Evolutionary conservation across 2,329 filamentous ascomycete genomes (phyloP).

Genomic region (Zalaria sp.): DNA sequence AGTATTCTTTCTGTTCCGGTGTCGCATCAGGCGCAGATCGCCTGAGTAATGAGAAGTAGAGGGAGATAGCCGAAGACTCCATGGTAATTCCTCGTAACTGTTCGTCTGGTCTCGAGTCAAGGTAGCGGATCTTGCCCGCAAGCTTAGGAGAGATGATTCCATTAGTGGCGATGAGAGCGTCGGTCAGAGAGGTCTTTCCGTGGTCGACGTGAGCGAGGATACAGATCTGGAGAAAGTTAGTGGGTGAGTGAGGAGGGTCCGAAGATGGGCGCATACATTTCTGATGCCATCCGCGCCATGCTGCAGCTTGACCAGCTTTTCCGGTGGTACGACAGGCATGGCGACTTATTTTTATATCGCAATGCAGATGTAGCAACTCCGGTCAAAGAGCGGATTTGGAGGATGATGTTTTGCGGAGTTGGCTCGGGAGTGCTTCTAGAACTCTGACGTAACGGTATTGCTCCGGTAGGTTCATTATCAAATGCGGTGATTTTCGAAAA

Average conservation of each 20-base stretch:
- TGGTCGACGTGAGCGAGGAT: constrained; percentile 95
- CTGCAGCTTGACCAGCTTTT: constrained; percentile 84
- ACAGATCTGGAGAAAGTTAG: constrained; percentile 43
- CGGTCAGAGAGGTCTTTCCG: constrained; percentile 93
- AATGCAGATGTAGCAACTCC: too few relatives aligned
- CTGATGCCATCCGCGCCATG: constrained; percentile 75
- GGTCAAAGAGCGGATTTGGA: too few relatives aligned
- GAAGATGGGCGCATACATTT: constrained; percentile 47
- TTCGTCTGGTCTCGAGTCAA: constrained; percentile 92
- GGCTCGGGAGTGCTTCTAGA: too few relatives aligned
- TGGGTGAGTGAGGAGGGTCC: constrained; percentile 2
- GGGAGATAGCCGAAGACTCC: constrained; percentile 95
- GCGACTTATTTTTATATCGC: constrained; percentile 14
- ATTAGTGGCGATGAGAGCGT: constrained; percentile 93
- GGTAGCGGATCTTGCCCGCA: constrained; percentile 92
- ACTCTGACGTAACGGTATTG: too few relatives aligned
- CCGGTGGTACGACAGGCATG: constrained; percentile 86
- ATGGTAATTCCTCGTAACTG: constrained; percentile 97
- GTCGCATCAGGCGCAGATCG: constrained; percentile 43
- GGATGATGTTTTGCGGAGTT: too few relatives aligned
- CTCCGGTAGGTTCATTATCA: too few relatives aligned
- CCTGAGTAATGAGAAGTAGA: constrained; percentile 86
- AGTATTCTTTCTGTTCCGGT: constrained; percentile 64
- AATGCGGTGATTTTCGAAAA: too few relatives aligned
- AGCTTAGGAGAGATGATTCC: constrained; percentile 97